Evolutionary conservation across 108 stramenopile species (phyloP), one percentile per base, ranked within the genome.

Genomic region (Cyclotella kingstonii): DNA sequence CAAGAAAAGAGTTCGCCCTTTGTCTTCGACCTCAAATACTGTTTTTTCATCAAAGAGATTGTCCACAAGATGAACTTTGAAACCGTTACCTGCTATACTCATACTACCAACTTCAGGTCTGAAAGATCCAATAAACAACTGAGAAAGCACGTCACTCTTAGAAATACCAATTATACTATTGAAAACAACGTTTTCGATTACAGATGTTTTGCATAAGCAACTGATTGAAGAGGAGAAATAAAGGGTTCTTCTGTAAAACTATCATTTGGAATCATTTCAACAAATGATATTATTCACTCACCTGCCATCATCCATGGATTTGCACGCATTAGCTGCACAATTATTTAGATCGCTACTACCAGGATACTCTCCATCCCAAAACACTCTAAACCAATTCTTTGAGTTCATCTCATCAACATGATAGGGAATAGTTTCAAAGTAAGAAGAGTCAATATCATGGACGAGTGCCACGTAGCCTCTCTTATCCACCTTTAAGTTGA

Each of bases 381-480:
- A 50, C 12, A 67, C 74, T 9, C 55, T 29, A 57, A 80, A 80
- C 62, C 63, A 77, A 46, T 80, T 80, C 48, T 53, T 41, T 3
- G 74, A 70, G 23, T 70, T 57, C 38, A 60, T 26, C 31, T 62
- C 54, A 31, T 64, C 57, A 46, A 80, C 68, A 23, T 69, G 61
- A 28, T 49, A 59, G 26, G 74, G 74, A 9, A 70, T 64, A 9
- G 49, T 54, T 19, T 70, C 42, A n/a, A 10, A 49, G 1, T 57
- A 26, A 5, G 68, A 40, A 8, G 54, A 43, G 29, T 47, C 39
- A 25, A 51, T 45, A 15, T 80, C 51, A 48, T 85, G 78, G 31
- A 82, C 84, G 49, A 78, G 51, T 30, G 77, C 77, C 21, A 85
- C 54, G 36, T 70, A 54, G 14, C 83, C 83, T 38, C 79, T 74